Conservation (phyloP, 805 yeast species). For the Barnettozyma salicaria region DNA sequence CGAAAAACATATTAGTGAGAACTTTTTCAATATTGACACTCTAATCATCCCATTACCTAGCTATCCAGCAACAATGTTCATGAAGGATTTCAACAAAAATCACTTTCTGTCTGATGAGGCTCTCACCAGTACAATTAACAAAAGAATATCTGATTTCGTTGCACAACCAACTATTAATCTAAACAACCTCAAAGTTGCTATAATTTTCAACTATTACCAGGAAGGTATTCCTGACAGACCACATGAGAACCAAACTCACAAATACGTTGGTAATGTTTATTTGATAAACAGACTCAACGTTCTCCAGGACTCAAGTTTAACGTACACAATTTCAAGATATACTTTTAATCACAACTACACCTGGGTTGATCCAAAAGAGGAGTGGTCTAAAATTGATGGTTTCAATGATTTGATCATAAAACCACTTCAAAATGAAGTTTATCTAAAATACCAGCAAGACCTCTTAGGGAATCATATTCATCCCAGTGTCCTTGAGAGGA, state of each 20-base stretch:
- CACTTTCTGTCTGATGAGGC: conserved; percentile 18
- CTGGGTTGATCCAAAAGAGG: conserved; percentile 23
- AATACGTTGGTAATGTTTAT: conserved; percentile 24
- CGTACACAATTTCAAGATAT: conserved; percentile 18
- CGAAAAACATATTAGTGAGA: conserved; percentile 13
- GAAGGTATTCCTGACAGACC: conserved; percentile 23
- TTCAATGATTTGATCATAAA: conserved; percentile 23
- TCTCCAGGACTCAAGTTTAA: conserved; percentile 18
- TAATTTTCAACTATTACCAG: conserved; percentile 20
- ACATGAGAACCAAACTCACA: conserved; percentile 21
- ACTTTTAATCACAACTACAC: conserved; percentile 21
- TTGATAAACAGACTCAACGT: conserved; percentile 18
- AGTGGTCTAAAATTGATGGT: conserved; percentile 16
- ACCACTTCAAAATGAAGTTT: conserved; percentile 20
- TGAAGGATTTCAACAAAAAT: conserved; percentile 20
- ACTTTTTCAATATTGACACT: conserved; percentile 18
- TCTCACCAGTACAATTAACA: conserved; percentile 13
- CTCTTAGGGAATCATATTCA: conserved; percentile 21
- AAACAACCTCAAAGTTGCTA: conserved; percentile 16
- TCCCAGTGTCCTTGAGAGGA: conserved; percentile 17
- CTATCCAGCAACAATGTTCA: conserved; percentile 18
- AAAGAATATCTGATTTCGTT: conserved; percentile 18
- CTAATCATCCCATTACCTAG: conserved; percentile 22
- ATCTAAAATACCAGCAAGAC: conserved; percentile 19
- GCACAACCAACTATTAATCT: conserved; percentile 15